phyloP scores from a whole-genome alignment of 2,329 filamentous ascomycete genomes.

The Venturia carpophila region DNA sequence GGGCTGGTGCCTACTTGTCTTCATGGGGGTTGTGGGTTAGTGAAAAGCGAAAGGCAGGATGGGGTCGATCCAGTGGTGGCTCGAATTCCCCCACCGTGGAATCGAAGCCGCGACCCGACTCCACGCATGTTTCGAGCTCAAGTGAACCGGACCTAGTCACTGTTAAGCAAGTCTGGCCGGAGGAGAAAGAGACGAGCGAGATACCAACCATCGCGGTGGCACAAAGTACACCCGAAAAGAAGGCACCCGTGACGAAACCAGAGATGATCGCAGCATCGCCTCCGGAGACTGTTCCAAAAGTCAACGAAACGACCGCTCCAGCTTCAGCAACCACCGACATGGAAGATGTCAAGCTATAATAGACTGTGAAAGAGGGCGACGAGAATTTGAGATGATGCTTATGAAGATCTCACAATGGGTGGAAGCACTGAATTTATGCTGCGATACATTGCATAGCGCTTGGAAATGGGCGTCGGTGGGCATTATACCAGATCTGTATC shows the following conservation, averaged over 20 bases:
- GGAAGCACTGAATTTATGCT: slow-evolving; percentile 10
- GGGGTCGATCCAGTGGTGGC: slow-evolving; percentile 20
- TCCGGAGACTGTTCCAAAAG: neutral
- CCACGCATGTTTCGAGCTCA: neutral
- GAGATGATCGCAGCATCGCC: neutral
- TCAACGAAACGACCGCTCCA: neutral
- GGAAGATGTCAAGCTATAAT: slow-evolving; percentile 5
- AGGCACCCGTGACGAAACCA: neutral
- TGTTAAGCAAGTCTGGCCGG: slow-evolving; percentile 6
- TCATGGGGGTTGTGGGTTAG: slow-evolving; percentile 59
- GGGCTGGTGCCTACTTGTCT: slow-evolving; percentile 55
- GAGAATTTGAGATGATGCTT: slow-evolving; percentile 4
- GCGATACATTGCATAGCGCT: slow-evolving; percentile 11
- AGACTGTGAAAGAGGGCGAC: neutral
- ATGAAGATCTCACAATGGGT: neutral
- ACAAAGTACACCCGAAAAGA: neutral
- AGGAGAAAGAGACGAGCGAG: neutral
- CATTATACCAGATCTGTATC: slow-evolving; percentile 13
- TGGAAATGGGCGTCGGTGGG: neutral
- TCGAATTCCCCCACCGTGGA: neutral
- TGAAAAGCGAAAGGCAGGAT: slow-evolving; percentile 61
- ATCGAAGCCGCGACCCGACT: neutral
- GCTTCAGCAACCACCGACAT: neutral
- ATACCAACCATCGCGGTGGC: neutral
- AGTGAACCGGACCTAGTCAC: neutral